phyloP scores from a whole-genome alignment of 1,284 basidiomycete genomes.

The Mycena sp. region DNA sequence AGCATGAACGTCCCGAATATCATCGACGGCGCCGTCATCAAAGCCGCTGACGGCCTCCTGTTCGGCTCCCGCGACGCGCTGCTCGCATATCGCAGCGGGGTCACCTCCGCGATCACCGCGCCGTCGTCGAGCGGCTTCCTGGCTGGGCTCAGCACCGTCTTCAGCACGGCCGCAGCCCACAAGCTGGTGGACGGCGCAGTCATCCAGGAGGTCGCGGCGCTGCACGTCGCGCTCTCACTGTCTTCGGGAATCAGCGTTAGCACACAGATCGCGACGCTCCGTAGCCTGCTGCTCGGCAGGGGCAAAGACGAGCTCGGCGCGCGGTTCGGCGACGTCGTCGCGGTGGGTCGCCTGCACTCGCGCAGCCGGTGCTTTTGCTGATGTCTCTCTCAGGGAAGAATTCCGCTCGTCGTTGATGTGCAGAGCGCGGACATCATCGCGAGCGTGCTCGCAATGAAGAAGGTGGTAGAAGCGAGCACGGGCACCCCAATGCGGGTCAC shows the following conservation, averaged over 20 bases:
- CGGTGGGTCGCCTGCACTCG: conserved; percentile 51
- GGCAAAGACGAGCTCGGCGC: conserved; percentile 53
- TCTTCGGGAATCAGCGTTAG: conserved; percentile 61
- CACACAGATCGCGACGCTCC: conserved; percentile 77
- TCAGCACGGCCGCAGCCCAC: conserved; percentile 70
- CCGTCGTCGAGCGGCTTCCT: conserved; percentile 68
- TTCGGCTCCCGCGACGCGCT: conserved; percentile 77
- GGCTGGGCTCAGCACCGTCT: conserved; percentile 72
- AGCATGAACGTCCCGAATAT: conserved; percentile 54
- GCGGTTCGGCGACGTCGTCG: conserved; percentile 59
- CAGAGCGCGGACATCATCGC: conserved; percentile 81
- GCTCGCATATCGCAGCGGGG: conserved; percentile 76
- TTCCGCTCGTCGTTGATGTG: conserved; percentile 65
- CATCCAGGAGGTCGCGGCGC: conserved; percentile 72
- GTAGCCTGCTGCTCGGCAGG: conserved; percentile 54
- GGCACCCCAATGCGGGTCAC: background rate
- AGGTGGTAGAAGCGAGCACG: conserved; percentile 66
- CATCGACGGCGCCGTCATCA: conserved; percentile 63
- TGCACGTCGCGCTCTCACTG: conserved; percentile 72
- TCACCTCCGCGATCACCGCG: conserved; percentile 72
- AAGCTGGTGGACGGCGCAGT: conserved; percentile 75
- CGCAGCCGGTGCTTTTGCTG: background rate
- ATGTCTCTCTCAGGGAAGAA: conserved; percentile 43
- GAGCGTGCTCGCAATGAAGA: conserved; percentile 73
- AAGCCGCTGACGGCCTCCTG: conserved; percentile 78